Base-by-base conservation (phyloP, 768 basidiomycete genomes). In the Pisolithus tinctorius region DNA sequence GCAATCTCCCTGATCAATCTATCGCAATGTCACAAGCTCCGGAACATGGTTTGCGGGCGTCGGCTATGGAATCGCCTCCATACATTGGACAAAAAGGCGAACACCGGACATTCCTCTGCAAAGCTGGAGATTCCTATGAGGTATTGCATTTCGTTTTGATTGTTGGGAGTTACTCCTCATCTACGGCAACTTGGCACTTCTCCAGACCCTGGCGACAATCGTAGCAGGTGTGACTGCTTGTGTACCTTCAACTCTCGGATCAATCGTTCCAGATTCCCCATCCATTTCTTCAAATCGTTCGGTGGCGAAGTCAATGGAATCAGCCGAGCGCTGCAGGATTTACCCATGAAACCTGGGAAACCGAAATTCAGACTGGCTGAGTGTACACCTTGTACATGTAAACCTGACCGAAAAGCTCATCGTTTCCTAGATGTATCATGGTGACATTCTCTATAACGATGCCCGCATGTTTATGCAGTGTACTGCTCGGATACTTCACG, bases 161-260 rank as follows among this genome's bases (percentile, higher is more conserved):
- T n/a, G n/a, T n/a, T n/a, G n/a, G n/a, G n/a, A n/a, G n/a, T n/a
- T n/a, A n/a, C n/a, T n/a, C n/a, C n/a, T 95, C 54, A 76, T 99
- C 31, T 52, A 81, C 2, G 93, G 93, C 38, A 96, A 93, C 66
- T 68, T 97, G 41, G 74, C 84, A 1, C 74, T 97, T 10, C 79
- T 99, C 0, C 95, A 97, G 64, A 88, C 97, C 2, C 96, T 98
- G 67, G 93, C 94, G 0, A 80, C 92, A 1, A 79, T 88, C 0
- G 90, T 98, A 23, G 91, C 93, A 1, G 86, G 87, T 60, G 71
- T 96, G 7, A 91, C 95, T 0, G 89, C 91, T 0, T 78, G 81
- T 49, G 71, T 93, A 5, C 79, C 86, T 10, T 82, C 94, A 56
- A 47, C 86, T 10, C 73, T 97, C 7, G 85, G 92, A 16, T 62